Base-by-base conservation (phyloP, 352 stramenopile genomes). In the Lagenidium giganteum region DNA sequence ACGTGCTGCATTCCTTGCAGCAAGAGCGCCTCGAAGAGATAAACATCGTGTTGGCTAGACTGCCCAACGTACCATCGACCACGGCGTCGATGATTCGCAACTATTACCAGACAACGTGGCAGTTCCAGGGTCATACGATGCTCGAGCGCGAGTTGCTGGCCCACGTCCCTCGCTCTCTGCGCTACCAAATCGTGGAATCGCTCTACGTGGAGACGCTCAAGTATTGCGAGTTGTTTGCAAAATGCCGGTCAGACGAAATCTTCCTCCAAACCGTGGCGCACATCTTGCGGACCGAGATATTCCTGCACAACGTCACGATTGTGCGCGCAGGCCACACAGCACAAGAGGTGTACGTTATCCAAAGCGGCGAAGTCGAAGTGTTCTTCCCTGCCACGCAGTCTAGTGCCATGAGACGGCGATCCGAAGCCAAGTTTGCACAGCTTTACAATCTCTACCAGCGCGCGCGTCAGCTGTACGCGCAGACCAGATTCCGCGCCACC, bases 101-200 rank as follows among this genome's bases (percentile, higher is more conserved):
- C 21, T 79, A 73, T 38, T 82, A 75, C 33, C 53, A 75, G 51
- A 69, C 63, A 23, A 82, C 73, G 48, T 82, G 69, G 69, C 74
- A 71, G 27, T 34, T 82, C 18, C 79, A 82, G 25, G 67, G 69
- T 14, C 76, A 67, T 8, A 60, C 61, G 1, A 38, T 74, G 16
- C 47, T 56, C 2, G 68, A 78, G 17, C 37, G 63, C 14, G 69
- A 79, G 22, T 23, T 82, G 3, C 39, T 72, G 8, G 18, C 39
- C 1, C 61, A 75, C 37, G 34, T 82, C 2, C 69, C 69, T 8
- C 64, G 52, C 2, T 68, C 68, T 0, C 37, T 77, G 8, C 59
- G 59, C 3, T 59, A 57, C 0, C 40, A 60, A 0, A 32, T 77
- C 3, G 41, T 41, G 4, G 41, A 25, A 3, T 41, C 59, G 28